These are phyloP conservation scores for Cantharellus cinnabarinus DNA, from an alignment of 768 basidiomycete species.

Conservation along the genomic window DNA sequence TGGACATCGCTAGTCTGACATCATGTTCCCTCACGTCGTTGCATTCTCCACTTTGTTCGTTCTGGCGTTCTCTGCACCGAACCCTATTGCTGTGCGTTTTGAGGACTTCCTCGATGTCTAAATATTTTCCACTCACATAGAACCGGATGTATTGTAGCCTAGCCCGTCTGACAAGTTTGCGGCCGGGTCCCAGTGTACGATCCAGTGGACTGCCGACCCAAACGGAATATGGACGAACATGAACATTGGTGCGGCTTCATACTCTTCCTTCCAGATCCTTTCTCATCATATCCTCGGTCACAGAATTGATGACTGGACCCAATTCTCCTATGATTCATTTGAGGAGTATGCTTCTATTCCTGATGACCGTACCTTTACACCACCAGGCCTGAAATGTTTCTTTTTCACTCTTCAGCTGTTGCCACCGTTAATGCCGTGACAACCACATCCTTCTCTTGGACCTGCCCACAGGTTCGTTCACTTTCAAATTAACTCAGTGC, in stretches of 20 bases:
- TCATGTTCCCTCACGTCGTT: conserved; percentile 2
- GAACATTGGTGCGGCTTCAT: conserved; percentile 10
- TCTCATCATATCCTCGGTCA: background rate
- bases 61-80: conserved; percentile 20
- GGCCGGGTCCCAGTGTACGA: conserved; percentile 32
- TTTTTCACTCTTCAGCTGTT: conserved; percentile 27
- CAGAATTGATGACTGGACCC: background rate
- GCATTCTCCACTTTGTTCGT: conserved; percentile 4
- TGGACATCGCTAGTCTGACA: background rate
- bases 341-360: background rate
- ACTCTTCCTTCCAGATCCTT: background rate
- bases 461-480: conserved; percentile 45
- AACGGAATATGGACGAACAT: conserved; percentile 47
- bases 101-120: background rate
- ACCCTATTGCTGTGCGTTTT: conserved; percentile 21
- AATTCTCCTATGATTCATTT: background rate
- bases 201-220: conserved; percentile 28
- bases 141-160: background rate
- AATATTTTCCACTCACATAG: background rate
- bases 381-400: too few species aligned
- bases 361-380: too few species aligned
- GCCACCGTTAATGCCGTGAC: conserved; percentile 22
- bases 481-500: background rate
- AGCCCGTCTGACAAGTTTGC: conserved; percentile 35
- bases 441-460: conserved; percentile 28